Percentiles rank a stretch among this genome's conserved stretches.
These are phyloP conservation scores for Salix caprea DNA, from an alignment of 345 rosid species.

Conservation along the genomic window DNA sequence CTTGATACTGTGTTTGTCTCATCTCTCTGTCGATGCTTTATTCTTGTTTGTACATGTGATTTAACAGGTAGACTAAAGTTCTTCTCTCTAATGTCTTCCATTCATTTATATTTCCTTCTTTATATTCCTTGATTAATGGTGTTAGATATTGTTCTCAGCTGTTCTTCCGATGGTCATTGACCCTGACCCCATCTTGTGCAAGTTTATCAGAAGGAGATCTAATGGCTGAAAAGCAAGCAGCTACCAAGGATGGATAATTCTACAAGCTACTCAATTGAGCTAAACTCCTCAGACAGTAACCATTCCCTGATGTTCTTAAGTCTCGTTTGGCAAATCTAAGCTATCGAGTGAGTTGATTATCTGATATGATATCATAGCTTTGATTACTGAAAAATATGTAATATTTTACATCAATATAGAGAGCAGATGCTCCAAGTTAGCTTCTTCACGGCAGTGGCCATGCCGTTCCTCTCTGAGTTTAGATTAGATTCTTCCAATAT, in stretches of 20 bases:
- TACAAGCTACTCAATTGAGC: not conserved
- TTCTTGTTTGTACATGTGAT: not conserved
- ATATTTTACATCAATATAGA: no score
- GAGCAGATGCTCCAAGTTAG: no score
- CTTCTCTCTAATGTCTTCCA: not conserved
- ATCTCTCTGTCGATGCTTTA: not conserved
- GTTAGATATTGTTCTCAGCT: not conserved
- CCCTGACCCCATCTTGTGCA: not conserved
- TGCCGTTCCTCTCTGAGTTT: no score
- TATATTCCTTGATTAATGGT: not conserved
- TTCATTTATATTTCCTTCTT: not conserved
- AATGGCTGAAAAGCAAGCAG: not conserved
- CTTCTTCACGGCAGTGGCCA: no score
- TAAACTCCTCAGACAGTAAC: not conserved
- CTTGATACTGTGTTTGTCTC: not conserved
- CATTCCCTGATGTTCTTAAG: not conserved
- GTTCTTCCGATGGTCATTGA: not conserved
- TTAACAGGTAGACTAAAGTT: not conserved
- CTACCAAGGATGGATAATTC: not conserved
- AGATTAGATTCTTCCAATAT: no score
- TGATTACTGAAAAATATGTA: no score
- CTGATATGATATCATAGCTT: no score
- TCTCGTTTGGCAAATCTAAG: no score
- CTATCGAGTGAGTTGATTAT: no score
- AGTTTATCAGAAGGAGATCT: not conserved